A percentile compares a stretch with the other conserved stretches of the same genome.
These are phyloP conservation scores for Phanerodontia chrysosporium DNA, from an alignment of 768 basidiomycete genomes.

Conservation along the genomic window DNA sequence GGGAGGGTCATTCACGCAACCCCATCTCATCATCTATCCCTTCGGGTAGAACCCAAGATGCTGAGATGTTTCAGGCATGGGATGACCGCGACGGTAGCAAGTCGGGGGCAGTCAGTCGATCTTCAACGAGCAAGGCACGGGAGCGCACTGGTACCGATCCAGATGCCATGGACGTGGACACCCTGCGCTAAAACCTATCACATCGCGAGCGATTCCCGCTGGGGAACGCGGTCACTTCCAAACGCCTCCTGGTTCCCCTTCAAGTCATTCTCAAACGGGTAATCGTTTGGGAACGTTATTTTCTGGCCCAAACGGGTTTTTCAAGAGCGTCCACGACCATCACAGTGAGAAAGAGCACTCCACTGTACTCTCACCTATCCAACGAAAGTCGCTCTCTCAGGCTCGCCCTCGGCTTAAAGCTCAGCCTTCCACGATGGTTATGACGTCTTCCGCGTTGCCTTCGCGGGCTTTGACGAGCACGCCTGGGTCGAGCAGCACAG, in stretches of 20 bases:
- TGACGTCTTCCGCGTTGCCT: neutral
- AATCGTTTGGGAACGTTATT: neutral
- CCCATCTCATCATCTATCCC: neutral
- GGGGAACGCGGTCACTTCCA: too few species aligned
- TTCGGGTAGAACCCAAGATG: neutral
- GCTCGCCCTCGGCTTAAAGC: too few species aligned
- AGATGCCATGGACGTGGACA: neutral
- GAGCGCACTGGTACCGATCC: neutral
- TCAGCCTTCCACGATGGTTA: too few species aligned
- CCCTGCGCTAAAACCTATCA: too few species aligned
- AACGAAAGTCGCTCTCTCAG: neutral
- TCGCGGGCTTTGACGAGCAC: neutral
- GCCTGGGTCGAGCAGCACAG: neutral
- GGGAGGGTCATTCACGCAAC: too few species aligned
- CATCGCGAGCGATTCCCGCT: too few species aligned
- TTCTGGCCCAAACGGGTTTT: slow-evolving; percentile 6
- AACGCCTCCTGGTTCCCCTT: too few species aligned
- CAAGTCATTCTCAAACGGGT: too few species aligned
- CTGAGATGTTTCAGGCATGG: neutral
- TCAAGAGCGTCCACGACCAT: slow-evolving; percentile 1
- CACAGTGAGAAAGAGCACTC: neutral
- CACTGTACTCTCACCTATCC: neutral
- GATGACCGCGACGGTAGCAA: neutral
- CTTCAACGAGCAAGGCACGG: neutral
- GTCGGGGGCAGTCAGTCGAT: neutral